These are phyloP conservation scores for Rhytidhysteron rufulum DNA, from an alignment of 2,329 filamentous ascomycete genomes.

Conservation along the genomic window DNA sequence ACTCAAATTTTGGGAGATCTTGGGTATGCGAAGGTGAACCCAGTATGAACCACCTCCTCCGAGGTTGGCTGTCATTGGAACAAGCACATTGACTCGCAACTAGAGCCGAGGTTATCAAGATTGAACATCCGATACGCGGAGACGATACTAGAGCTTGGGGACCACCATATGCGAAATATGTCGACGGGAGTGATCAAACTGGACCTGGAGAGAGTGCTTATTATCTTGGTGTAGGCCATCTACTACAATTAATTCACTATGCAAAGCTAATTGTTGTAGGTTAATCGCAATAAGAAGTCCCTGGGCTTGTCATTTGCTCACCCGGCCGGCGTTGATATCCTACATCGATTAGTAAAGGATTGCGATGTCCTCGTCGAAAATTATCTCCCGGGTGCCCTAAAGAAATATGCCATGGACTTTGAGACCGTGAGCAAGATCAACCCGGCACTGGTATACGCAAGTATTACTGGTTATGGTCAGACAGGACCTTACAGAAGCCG, in stretches of 20 bases:
- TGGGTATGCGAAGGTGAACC: slow-evolving; percentile 59
- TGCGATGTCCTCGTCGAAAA: slow-evolving; percentile 96
- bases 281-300: slow-evolving; percentile 96
- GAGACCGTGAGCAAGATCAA: slow-evolving; percentile 76
- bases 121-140: slow-evolving; percentile 85
- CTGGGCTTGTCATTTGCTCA: slow-evolving; percentile 88
- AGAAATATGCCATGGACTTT: slow-evolving; percentile 91
- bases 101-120: slow-evolving; percentile 94
- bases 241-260: neutral
- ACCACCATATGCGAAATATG: slow-evolving; percentile 84
- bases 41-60: slow-evolving; percentile 31
- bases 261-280: slow-evolving; percentile 47
- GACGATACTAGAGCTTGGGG: slow-evolving; percentile 97
- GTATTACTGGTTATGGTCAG: slow-evolving; percentile 95
- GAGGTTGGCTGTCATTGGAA: slow-evolving; percentile 19
- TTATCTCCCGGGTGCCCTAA: slow-evolving; percentile 83
- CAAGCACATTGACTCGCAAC: slow-evolving; percentile 13
- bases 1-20: slow-evolving; percentile 96
- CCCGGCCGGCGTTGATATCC: slow-evolving; percentile 74
- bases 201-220: slow-evolving; percentile 92
- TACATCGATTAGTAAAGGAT: slow-evolving; percentile 78
- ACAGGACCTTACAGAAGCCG: slow-evolving; percentile 84
- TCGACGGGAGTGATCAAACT: slow-evolving; percentile 49
- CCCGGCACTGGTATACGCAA: slow-evolving; percentile 84
- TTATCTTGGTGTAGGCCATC: slow-evolving; percentile 69